Conservation (phyloP, 352 stramenopile genomes). For the Pythium myriotylum region DNA sequence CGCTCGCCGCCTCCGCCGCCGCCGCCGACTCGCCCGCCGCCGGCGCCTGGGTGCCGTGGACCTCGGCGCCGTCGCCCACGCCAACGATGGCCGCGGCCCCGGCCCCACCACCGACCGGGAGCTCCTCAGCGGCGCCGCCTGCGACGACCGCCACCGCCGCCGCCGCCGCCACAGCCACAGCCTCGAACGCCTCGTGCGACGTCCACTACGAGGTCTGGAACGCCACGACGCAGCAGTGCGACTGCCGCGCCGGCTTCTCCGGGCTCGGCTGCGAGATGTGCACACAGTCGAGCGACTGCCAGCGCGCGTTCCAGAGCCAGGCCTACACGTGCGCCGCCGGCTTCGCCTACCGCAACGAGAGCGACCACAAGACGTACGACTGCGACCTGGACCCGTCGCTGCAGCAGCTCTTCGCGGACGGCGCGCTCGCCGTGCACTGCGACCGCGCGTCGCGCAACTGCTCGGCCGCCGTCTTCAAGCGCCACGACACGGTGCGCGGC, state of each 20-base stretch:
- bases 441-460: constrained; percentile 55
- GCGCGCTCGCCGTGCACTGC: constrained; percentile 63
- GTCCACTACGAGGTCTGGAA: constrained; percentile 63
- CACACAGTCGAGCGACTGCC: constrained; percentile 34
- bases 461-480: constrained; percentile 70
- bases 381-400: constrained; percentile 58
- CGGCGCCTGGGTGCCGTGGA: constrained; percentile 18
- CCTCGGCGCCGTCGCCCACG: background rate
- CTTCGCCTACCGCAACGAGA: constrained; percentile 51
- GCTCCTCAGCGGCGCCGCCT: background rate
- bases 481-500: constrained; percentile 41
- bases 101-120: background rate
- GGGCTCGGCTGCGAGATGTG: constrained; percentile 73
- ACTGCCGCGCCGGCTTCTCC: constrained; percentile 61
- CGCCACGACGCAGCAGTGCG: constrained; percentile 49
- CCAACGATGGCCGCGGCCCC: background rate
- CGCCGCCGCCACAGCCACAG: background rate
- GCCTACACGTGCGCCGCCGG: constrained; percentile 45
- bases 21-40: constrained; percentile 1
- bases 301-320: constrained; percentile 30
- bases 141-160: background rate
- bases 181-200: constrained; percentile 36
- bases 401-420: constrained; percentile 65
- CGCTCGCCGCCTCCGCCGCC: background rate
- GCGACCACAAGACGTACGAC: constrained; percentile 67